These are phyloP conservation scores for Claviceps capensis DNA, from an alignment of 2,329 filamentous ascomycete species.

Conservation along the genomic window DNA sequence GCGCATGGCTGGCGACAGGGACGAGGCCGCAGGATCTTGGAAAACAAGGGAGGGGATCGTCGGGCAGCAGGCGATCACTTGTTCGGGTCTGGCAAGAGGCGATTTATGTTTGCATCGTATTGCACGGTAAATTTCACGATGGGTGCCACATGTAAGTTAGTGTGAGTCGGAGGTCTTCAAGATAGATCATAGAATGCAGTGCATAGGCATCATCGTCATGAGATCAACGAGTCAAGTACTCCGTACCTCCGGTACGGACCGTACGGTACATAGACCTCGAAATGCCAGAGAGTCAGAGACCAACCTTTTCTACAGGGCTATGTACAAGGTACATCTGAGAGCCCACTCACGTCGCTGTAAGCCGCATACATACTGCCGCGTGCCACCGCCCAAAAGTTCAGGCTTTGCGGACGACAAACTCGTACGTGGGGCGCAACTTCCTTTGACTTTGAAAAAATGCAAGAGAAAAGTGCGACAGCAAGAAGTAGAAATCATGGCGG, in stretches of 20 bases:
- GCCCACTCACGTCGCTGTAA: neutral
- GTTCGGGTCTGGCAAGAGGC: neutral
- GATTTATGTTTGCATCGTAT: neutral
- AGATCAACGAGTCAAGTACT: neutral
- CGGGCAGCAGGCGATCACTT: neutral
- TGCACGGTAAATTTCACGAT: neutral
- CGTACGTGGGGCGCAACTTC: slow-evolving; percentile 14
- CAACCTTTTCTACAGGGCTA: too few relatives aligned
- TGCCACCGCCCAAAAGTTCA: slow-evolving; percentile 39
- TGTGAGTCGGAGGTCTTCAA: neutral
- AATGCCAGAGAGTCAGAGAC: too few relatives aligned
- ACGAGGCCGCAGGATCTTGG: neutral
- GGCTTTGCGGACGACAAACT: slow-evolving; percentile 14
- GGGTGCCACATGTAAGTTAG: too few relatives aligned
- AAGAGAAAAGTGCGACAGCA: slow-evolving; percentile 4
- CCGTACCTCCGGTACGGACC: too few relatives aligned
- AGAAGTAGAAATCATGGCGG: slow-evolving; percentile 30
- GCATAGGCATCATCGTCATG: neutral
- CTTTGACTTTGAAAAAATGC: slow-evolving; percentile 1
- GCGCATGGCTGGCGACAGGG: slow-evolving; percentile 20
- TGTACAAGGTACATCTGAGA: too few relatives aligned
- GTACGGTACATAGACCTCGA: too few relatives aligned
- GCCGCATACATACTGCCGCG: slow-evolving; percentile 30
- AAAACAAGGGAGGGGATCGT: too few relatives aligned
- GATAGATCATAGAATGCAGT: neutral